Evolutionary conservation across 306 rosid species (phyloP).

Genomic region (Cyamopsis tetragonoloba): DNA sequence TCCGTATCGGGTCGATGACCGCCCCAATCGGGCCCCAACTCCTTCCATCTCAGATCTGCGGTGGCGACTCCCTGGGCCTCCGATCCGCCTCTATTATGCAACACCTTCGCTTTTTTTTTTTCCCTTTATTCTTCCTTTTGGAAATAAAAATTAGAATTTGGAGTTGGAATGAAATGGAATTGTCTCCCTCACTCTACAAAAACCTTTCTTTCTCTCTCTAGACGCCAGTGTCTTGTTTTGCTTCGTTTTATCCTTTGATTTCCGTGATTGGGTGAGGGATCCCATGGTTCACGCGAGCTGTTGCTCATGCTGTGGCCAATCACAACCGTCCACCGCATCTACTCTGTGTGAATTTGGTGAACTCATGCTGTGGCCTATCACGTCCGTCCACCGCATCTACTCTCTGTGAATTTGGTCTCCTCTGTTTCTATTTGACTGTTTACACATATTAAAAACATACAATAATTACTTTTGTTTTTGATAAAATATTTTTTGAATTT

Average conservation of each 20-base stretch:
- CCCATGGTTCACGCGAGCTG: not conserved
- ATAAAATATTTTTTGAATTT: no score
- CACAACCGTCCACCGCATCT: conserved; percentile 21
- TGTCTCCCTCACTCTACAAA: not conserved
- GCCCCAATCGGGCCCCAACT: conserved; percentile 95
- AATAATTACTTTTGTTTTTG: no score
- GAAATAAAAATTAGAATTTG: not conserved
- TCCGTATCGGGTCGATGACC: conserved; percentile 93
- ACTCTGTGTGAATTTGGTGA: not conserved
- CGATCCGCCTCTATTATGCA: conserved; percentile 33
- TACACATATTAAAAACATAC: no score
- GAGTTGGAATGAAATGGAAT: not conserved
- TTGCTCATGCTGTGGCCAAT: conserved; percentile 2
- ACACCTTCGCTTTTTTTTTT: not conserved
- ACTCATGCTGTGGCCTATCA: conserved; percentile 11
- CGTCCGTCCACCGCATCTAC: conserved; percentile 17
- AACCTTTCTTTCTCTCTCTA: conserved; percentile 12
- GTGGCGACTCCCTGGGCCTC: conserved; percentile 4
- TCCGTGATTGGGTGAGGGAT: conserved; percentile 19
- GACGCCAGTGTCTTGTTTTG: not conserved
- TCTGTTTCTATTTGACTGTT: no score
- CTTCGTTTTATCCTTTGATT: conserved; percentile 22
- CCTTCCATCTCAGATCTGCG: conserved; percentile 75
- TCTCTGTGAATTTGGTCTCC: not conserved
- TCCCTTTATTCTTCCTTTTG: not conserved